These are phyloP conservation scores for Colletotrichum sp. DNA, from an alignment of 2,329 filamentous ascomycete species.

Conservation along the genomic window DNA sequence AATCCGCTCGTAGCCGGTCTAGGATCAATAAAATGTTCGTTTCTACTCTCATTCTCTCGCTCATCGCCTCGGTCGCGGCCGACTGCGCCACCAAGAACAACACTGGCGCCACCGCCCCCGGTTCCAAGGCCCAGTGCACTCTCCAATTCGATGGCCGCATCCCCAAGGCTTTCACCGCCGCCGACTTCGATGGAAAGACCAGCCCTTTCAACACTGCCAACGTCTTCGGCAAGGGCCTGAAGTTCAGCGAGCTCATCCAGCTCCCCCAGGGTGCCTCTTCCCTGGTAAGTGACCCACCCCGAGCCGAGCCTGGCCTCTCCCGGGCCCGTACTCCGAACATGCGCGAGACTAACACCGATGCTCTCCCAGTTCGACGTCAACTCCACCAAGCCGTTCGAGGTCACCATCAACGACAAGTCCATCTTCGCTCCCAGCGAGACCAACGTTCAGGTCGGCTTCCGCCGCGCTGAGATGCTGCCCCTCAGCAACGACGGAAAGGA, in stretches of 20 bases:
- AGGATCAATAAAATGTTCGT: conserved; percentile 14
- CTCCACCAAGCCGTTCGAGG: conserved; percentile 50
- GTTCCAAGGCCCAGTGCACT: conserved; percentile 32
- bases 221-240: conserved; percentile 57
- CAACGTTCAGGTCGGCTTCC: conserved; percentile 62
- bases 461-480: conserved; percentile 62
- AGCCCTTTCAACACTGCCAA: conserved; percentile 56
- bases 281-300: conserved; percentile 34
- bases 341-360: neutral
- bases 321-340: conserved; percentile 5
- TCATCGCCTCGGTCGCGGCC: conserved; percentile 10
- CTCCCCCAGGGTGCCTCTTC: conserved; percentile 47
- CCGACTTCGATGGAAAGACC: conserved; percentile 47
- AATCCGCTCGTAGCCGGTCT: conserved; percentile 15
- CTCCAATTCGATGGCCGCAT: conserved; percentile 54
- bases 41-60: conserved; percentile 15
- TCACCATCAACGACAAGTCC: conserved; percentile 61
- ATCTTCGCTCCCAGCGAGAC: conserved; percentile 59
- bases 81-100: conserved; percentile 2
- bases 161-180: conserved; percentile 37
- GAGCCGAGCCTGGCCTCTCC: neutral
- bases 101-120: conserved; percentile 4
- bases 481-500: conserved; percentile 56
- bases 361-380: conserved; percentile 45
- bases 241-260: conserved; percentile 54